Evolutionary conservation across 768 basidiomycete genomes (phyloP).

Genomic region (Pleurotus pulmonarius): DNA sequence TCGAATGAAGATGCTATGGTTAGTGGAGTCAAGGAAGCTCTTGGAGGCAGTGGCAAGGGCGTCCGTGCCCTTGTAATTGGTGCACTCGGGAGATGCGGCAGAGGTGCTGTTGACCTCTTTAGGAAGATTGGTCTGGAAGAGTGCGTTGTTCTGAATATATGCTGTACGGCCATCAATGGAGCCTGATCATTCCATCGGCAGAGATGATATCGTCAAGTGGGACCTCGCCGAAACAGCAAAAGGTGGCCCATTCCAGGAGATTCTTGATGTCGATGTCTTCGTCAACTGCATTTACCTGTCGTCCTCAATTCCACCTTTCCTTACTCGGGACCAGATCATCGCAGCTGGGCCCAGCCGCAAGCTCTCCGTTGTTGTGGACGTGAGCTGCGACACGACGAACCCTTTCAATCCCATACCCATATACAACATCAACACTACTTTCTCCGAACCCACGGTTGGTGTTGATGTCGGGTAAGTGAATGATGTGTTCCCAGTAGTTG

Average conservation of each 20-base stretch:
- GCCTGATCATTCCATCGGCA: slow-evolving; percentile 24
- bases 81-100: slow-evolving; percentile 91
- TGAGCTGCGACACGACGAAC: slow-evolving; percentile 99
- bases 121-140: slow-evolving; percentile 93
- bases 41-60: slow-evolving; percentile 67
- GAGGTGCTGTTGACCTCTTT: slow-evolving; percentile 94
- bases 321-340: slow-evolving; percentile 67
- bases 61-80: slow-evolving; percentile 92
- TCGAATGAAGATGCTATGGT: slow-evolving; percentile 85
- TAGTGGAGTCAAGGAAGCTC: slow-evolving; percentile 55
- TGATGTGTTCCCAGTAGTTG: background rate
- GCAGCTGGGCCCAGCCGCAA: slow-evolving; percentile 65
- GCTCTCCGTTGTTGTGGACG: slow-evolving; percentile 87
- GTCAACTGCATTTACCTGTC: slow-evolving; percentile 99
- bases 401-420: slow-evolving; percentile 98
- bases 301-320: slow-evolving; percentile 79
- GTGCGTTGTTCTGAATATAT: slow-evolving; percentile 39
- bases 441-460: slow-evolving; percentile 85
- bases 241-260: slow-evolving; percentile 94
- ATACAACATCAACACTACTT: slow-evolving; percentile 91
- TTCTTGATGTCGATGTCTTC: slow-evolving; percentile 95
- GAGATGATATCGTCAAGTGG: slow-evolving; percentile 95
- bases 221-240: slow-evolving; percentile 95
- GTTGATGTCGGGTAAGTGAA: slow-evolving; percentile 73
- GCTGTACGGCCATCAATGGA: no score